phyloP scores from a whole-genome alignment of 306 rosid species.

The Lithocarpus polystachyus region DNA sequence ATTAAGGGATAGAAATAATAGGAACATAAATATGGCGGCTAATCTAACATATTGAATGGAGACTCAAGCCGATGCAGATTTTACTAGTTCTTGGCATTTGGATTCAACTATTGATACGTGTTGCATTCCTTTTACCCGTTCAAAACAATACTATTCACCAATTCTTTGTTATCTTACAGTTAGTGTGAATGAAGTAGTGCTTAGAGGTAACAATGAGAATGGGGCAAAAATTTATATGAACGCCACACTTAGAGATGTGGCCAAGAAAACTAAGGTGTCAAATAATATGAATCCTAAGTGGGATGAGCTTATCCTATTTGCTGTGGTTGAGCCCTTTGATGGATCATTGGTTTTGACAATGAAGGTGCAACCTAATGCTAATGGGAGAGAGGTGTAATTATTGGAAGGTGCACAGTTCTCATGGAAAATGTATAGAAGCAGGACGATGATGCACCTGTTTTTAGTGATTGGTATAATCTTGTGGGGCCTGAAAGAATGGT shows the following conservation, averaged over 20 bases:
- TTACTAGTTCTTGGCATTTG: no score
- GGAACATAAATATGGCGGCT: no score
- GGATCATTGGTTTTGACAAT: slow-evolving; percentile 25
- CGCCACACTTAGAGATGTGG: slow-evolving; percentile 28
- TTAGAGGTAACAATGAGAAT: neutral
- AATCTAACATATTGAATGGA: no score
- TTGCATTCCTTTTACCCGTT: no score
- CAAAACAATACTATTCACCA: no score
- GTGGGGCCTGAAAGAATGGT: slow-evolving; percentile 4
- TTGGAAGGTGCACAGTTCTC: slow-evolving; percentile 30
- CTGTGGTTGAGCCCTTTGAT: slow-evolving; percentile 43
- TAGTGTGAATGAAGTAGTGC: no score
- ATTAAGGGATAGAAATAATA: no score
- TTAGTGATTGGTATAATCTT: slow-evolving; percentile 26
- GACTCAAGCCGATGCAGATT: no score
- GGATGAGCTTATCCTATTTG: slow-evolving; percentile 37
- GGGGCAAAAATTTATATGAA: slow-evolving; percentile 2
- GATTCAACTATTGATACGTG: no score
- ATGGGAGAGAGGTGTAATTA: slow-evolving; percentile 11
- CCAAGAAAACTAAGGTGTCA: slow-evolving; percentile 12
- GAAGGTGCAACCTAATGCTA: neutral
- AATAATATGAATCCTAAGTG: slow-evolving; percentile 25
- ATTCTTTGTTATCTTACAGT: no score
- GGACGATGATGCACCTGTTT: slow-evolving; percentile 5
- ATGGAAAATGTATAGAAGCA: slow-evolving; percentile 16